Conservation (phyloP, 352 stramenopile species). For the Globisporangium lucens region DNA sequence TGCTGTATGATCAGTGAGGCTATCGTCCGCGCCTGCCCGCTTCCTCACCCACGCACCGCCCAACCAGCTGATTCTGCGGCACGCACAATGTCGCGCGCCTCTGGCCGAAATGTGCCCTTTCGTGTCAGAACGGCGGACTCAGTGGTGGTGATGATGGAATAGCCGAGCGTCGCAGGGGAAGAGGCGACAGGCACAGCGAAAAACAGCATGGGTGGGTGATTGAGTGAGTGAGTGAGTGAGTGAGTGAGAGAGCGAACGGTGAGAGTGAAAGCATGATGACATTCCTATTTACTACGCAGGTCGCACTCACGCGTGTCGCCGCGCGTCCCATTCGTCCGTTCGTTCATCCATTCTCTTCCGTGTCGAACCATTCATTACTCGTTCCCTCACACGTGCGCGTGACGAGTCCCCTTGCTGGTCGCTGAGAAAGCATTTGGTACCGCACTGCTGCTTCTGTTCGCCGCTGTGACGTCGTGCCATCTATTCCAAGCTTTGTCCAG, state of each 20-base stretch:
- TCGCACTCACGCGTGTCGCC: not conserved
- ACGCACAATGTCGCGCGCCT: conserved; percentile 1
- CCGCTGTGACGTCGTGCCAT: not conserved
- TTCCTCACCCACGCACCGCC: conserved; percentile 5
- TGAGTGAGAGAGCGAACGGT: not conserved
- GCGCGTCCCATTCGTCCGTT: not conserved
- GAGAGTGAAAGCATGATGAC: not conserved
- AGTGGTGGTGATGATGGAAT: not conserved
- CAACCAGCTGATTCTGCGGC: conserved; percentile 12
- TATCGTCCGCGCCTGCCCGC: not conserved
- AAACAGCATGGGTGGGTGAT: not conserved
- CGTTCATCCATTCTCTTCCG: not conserved
- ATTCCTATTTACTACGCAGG: conserved; percentile 10
- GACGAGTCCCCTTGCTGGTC: not conserved
- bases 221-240: not conserved
- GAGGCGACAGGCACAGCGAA: not conserved
- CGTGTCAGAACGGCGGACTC: not conserved
- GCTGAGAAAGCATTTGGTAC: not conserved
- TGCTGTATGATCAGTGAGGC: not conserved
- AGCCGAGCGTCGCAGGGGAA: conserved; percentile 4
- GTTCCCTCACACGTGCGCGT: no score
- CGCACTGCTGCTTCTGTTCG: not conserved
- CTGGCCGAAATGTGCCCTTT: conserved; percentile 8
- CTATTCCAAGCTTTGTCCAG: not conserved
- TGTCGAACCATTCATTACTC: not conserved